These are phyloP conservation scores for Pontederia crassipes DNA, from an alignment of 176 grass and related monocot genomes.

Conservation along the genomic window DNA sequence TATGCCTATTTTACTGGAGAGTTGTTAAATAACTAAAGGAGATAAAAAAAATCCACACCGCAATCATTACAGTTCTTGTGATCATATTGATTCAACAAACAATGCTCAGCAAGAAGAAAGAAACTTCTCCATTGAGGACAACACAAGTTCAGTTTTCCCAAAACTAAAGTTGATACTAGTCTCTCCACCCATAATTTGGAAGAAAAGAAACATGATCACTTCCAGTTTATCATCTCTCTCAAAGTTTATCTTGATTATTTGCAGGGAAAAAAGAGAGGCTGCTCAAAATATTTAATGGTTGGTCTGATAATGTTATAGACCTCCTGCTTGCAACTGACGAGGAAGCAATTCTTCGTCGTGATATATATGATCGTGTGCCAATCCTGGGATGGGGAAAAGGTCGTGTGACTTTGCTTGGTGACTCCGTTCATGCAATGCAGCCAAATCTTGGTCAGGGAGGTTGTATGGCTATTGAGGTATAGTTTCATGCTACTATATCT, in stretches of 20 bases:
- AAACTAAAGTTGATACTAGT: too few relatives aligned
- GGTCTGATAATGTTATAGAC: constrained; percentile 92
- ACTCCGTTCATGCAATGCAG: constrained; percentile 99
- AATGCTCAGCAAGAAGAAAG: too few relatives aligned
- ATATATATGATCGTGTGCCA: constrained; percentile 83
- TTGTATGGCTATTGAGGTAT: constrained; percentile 99
- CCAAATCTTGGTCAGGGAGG: constrained; percentile 98
- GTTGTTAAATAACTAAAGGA: too few relatives aligned
- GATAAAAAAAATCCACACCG: too few relatives aligned
- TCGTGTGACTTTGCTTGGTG: constrained; percentile 90
- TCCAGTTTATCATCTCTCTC: background rate
- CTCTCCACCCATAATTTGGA: background rate
- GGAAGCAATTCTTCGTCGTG: constrained; percentile 72
- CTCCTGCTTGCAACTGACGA: constrained; percentile 82
- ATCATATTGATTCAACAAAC: too few relatives aligned
- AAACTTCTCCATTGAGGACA: too few relatives aligned
- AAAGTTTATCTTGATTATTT: constrained; percentile 13
- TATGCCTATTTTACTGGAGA: too few relatives aligned
- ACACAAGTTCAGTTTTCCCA: too few relatives aligned
- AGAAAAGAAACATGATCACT: background rate
- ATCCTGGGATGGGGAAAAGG: constrained; percentile 82
- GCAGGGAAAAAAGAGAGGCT: constrained; percentile 72
- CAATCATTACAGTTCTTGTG: too few relatives aligned
- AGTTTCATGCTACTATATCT: background rate
- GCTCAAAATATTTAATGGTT: constrained; percentile 69